These are phyloP conservation scores for Saccharomyces paradoxus DNA, from an alignment of 805 yeast genomes.

Conservation along the genomic window DNA sequence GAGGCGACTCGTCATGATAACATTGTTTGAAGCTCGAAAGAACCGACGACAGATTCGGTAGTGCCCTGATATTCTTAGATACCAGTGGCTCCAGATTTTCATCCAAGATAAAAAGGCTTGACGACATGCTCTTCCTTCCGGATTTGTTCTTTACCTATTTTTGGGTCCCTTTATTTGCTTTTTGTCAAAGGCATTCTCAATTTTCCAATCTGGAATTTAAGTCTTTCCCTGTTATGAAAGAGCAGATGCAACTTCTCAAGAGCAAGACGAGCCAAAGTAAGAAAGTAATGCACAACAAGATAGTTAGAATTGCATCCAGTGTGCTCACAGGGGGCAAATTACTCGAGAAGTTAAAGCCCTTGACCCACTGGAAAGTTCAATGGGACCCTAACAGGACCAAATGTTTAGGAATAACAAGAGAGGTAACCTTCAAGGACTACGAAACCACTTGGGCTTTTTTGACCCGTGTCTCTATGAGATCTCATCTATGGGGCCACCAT, in stretches of 20 bases:
- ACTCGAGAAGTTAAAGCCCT: constrained; percentile 8
- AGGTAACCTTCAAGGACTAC: constrained; percentile 40
- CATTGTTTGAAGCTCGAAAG: constrained; percentile 15
- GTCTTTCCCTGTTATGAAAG: background rate
- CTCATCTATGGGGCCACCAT: constrained; percentile 59
- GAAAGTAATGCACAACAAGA: constrained; percentile 33
- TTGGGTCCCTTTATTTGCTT: background rate
- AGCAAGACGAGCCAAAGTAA: background rate
- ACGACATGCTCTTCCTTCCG: constrained; percentile 16
- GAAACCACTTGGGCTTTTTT: constrained; percentile 63
- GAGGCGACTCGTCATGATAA: constrained; percentile 11
- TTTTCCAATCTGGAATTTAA: background rate
- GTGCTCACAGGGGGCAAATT: constrained; percentile 24
- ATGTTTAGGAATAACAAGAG: constrained; percentile 24
- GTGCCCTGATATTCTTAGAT: constrained; percentile 20
- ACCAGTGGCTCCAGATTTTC: constrained; percentile 25
- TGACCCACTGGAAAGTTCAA: constrained; percentile 23
- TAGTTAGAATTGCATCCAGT: constrained; percentile 26
- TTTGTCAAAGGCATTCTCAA: background rate
- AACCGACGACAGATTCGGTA: constrained; percentile 17
- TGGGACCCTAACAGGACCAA: background rate
- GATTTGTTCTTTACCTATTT: background rate
- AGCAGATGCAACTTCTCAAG: background rate
- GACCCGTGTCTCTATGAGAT: constrained; percentile 46
- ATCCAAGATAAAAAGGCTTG: constrained; percentile 24